phyloP scores from a whole-genome alignment of 2,329 filamentous ascomycete genomes.

The Mycogone perniciosa region DNA sequence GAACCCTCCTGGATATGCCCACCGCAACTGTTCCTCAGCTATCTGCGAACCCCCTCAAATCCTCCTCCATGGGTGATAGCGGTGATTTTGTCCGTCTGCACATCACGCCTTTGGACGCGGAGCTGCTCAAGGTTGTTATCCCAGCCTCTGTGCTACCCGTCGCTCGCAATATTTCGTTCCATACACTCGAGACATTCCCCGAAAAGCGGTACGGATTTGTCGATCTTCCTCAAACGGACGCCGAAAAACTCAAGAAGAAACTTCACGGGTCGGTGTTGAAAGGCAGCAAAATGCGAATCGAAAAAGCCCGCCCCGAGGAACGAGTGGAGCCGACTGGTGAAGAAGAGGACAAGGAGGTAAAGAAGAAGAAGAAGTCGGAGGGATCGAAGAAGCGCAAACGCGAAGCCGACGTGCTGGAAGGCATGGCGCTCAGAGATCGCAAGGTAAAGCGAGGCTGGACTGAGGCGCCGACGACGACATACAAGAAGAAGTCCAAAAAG shows the following conservation, averaged over 20 bases:
- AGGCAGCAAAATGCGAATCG: constrained; percentile 77
- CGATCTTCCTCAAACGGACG: constrained; percentile 72
- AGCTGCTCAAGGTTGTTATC: constrained; percentile 66
- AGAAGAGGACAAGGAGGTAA: constrained; percentile 27
- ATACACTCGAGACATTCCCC: constrained; percentile 78
- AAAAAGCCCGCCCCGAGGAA: constrained; percentile 62
- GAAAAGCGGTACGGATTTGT: constrained; percentile 88
- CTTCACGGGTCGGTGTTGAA: constrained; percentile 80
- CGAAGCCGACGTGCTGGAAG: constrained; percentile 48
- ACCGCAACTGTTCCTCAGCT: not conserved
- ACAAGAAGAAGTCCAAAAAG: constrained; percentile 42
- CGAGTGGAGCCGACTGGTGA: constrained; percentile 29
- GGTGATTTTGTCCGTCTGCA: constrained; percentile 52
- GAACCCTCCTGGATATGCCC: not conserved
- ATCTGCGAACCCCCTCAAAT: not conserved
- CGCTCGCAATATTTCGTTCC: constrained; percentile 81
- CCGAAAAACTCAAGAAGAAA: constrained; percentile 87
- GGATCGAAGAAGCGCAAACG: constrained; percentile 45
- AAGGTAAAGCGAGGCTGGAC: constrained; percentile 90
- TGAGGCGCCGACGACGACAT: constrained; percentile 50
- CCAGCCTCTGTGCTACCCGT: constrained; percentile 58
- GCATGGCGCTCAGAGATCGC: constrained; percentile 66
- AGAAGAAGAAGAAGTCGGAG: constrained; percentile 30
- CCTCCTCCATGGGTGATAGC: constrained; percentile 8
- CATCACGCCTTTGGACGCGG: constrained; percentile 76